phyloP scores from a whole-genome alignment of 345 rosid species.

The Melaleuca quinquenervia region DNA sequence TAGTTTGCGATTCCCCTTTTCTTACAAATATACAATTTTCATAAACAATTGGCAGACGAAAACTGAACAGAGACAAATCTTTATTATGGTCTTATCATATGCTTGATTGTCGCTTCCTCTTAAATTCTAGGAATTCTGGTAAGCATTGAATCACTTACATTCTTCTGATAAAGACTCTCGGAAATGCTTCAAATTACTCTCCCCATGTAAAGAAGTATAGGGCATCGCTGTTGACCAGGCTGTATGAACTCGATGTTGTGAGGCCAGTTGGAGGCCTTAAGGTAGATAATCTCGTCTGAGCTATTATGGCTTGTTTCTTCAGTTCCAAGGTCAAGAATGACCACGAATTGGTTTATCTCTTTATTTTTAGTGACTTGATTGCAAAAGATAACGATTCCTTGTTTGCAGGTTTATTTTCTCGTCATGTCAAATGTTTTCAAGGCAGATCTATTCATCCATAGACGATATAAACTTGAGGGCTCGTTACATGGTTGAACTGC shows the following conservation, averaged over 20 bases:
- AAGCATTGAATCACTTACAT: neutral
- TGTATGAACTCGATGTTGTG: conserved; percentile 43
- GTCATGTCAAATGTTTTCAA: conserved; percentile 28
- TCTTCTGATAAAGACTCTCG: conserved; percentile 18
- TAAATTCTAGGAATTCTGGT: neutral
- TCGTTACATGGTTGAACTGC: conserved; percentile 36
- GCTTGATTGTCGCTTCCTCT: neutral
- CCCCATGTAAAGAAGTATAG: conserved; percentile 21
- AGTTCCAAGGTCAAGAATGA: neutral
- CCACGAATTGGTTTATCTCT: neutral
- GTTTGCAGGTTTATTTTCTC: conserved; percentile 44
- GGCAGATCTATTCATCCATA: conserved; percentile 20
- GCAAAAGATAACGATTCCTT: neutral
- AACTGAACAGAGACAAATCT: neutral
- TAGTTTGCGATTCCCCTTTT: neutral
- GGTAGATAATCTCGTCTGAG: conserved; percentile 13
- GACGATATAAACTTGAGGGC: conserved; percentile 49
- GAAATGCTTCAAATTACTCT: conserved; percentile 33
- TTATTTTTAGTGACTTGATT: neutral
- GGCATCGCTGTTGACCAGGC: conserved; percentile 19
- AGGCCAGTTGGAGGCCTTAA: conserved; percentile 38
- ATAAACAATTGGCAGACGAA: neutral
- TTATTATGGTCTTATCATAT: neutral
- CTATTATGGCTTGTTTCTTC: neutral
- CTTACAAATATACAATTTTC: neutral